Conservation (phyloP, 164 flowering plant species). For the Berberis thunbergii region DNA sequence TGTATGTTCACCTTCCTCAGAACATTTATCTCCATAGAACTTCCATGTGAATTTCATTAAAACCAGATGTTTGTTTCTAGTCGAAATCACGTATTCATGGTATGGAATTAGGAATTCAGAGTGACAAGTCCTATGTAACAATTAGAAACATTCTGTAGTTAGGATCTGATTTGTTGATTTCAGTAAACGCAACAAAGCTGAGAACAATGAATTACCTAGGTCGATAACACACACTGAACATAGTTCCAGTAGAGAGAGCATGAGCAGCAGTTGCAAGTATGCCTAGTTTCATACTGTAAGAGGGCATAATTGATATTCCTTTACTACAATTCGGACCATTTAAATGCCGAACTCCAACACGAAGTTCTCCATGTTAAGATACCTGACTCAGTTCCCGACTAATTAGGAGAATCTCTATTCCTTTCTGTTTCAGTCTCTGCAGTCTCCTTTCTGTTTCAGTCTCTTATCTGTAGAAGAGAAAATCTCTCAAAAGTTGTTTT, state of each 20-base stretch:
- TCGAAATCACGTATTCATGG: constrained; percentile 65
- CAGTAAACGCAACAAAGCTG: no score
- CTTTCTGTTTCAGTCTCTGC: no score
- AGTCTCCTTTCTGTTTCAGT: no score
- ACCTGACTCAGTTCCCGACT: no score
- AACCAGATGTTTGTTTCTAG: constrained; percentile 50
- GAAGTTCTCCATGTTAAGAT: no score
- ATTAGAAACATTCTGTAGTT: neutral
- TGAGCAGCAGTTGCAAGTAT: constrained; percentile 97
- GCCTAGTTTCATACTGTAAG: constrained; percentile 42
- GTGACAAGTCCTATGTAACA: constrained; percentile 65
- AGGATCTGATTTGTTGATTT: no score
- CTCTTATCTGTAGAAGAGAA: no score
- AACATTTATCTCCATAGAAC: constrained; percentile 89
- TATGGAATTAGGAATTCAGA: constrained; percentile 75
- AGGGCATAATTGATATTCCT: constrained; percentile 48
- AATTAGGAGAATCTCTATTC: no score
- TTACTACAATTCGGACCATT: constrained; percentile 81
- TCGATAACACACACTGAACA: constrained; percentile 76
- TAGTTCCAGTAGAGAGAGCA: constrained; percentile 46
- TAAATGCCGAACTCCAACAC: constrained; percentile 93
- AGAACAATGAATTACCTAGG: constrained; percentile 49
- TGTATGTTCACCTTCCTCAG: constrained; percentile 61
- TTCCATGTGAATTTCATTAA: constrained; percentile 85
- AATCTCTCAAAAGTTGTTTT: no score